Evolutionary conservation across 129 eudicot species (phyloP).

Genomic region (Pseudognaphalium luteoalbum): DNA sequence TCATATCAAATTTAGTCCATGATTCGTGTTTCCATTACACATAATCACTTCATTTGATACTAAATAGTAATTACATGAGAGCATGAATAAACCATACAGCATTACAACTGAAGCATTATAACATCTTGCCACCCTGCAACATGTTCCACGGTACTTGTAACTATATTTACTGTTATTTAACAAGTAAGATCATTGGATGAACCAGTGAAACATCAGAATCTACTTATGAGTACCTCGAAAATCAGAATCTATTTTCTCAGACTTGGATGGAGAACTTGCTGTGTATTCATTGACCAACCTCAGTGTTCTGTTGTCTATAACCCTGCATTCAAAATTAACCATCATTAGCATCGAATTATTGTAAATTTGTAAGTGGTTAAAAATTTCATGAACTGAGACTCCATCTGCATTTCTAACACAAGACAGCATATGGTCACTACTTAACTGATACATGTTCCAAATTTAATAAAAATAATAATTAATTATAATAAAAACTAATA

Average conservation of each 20-base stretch:
- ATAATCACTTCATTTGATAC: constrained; percentile 13
- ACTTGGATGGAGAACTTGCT: constrained; percentile 69
- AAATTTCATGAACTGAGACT: constrained; percentile 11
- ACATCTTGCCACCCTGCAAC: not conserved
- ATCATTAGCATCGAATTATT: constrained; percentile 24
- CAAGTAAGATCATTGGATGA: not conserved
- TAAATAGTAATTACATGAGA: constrained; percentile 14
- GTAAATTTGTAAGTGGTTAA: constrained; percentile 15
- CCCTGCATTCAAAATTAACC: constrained; percentile 46
- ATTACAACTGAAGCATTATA: constrained; percentile 11
- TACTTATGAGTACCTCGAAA: constrained; percentile 65
- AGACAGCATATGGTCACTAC: not conserved
- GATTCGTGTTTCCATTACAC: constrained; percentile 1
- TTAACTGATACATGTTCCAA: not conserved
- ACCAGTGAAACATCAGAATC: constrained; percentile 6
- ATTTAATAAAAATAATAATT: too few relatives aligned
- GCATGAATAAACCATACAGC: not conserved
- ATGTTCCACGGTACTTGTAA: constrained; percentile 12
- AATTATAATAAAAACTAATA: too few relatives aligned
- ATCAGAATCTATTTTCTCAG: constrained; percentile 64
- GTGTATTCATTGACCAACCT: constrained; percentile 67
- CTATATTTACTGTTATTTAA: constrained; percentile 2
- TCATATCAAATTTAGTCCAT: not conserved
- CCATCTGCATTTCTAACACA: constrained; percentile 20
- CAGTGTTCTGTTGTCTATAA: constrained; percentile 81